Evolutionary conservation across 1,139 yeast species (phyloP).

Genomic region (Debaryomyces sp.): DNA sequence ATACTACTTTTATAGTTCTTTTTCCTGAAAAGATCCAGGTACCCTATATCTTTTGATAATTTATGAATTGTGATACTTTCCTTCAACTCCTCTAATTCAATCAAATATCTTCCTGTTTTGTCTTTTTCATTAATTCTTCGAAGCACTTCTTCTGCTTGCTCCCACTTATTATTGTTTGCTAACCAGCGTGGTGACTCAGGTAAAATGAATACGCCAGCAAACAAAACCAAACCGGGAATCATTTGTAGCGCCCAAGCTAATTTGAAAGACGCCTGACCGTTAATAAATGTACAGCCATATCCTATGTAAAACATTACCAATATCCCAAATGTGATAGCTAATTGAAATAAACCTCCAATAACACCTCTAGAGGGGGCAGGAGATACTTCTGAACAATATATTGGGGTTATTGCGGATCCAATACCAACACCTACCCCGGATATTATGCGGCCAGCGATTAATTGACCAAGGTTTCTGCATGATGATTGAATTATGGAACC

Average conservation of each 20-base stretch:
- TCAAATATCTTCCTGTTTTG: slow-evolving; percentile 29
- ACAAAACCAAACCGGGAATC: slow-evolving; percentile 52
- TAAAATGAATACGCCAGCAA: slow-evolving; percentile 40
- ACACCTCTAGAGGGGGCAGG: slow-evolving; percentile 56
- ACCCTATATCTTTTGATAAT: slow-evolving; percentile 28
- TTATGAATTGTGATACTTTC: slow-evolving; percentile 32
- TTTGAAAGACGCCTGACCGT: slow-evolving; percentile 48
- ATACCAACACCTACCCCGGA: slow-evolving; percentile 63
- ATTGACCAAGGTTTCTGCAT: slow-evolving; percentile 31
- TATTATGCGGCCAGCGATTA: slow-evolving; percentile 53
- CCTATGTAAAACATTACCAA: slow-evolving; percentile 42
- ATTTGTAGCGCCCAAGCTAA: slow-evolving; percentile 58
- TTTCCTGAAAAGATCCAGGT: slow-evolving; percentile 31
- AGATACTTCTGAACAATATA: slow-evolving; percentile 57
- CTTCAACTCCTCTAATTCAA: slow-evolving; percentile 35
- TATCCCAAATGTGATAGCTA: slow-evolving; percentile 44
- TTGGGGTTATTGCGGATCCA: slow-evolving; percentile 60
- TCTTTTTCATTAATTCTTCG: slow-evolving; percentile 34
- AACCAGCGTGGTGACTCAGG: slow-evolving; percentile 45
- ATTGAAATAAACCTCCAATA: slow-evolving; percentile 47
- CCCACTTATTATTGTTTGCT: slow-evolving; percentile 38
- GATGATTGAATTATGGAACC: slow-evolving; percentile 40
- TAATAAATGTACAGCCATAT: slow-evolving; percentile 37
- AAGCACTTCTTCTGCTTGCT: slow-evolving; percentile 33
- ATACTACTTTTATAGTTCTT: slow-evolving; percentile 31